A percentile compares a stretch with the other conserved stretches of the same genome.
Conservation (phyloP, 176 grass and related monocot genomes). For the Pharus latifolius region DNA sequence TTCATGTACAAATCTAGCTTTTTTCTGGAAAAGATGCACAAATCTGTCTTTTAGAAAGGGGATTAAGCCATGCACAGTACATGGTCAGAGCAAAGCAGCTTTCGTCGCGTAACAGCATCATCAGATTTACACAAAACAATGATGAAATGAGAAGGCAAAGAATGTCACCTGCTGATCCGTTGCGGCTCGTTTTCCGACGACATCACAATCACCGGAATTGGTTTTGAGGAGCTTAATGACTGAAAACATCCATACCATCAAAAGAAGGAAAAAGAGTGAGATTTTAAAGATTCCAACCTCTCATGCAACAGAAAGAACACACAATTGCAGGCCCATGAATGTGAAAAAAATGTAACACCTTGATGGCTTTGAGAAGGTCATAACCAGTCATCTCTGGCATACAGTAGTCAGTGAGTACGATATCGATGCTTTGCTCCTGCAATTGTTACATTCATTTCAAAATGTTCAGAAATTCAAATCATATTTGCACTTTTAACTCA, state of each 20-base stretch:
- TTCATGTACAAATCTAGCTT: conserved; percentile 12
- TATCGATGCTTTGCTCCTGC: conserved; percentile 64
- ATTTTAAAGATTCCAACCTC: not conserved
- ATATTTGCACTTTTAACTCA: not conserved
- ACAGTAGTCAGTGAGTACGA: conserved; percentile 89
- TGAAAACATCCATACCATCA: conserved; percentile 2
- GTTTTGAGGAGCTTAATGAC: conserved; percentile 46
- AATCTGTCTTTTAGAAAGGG: conserved; percentile 25
- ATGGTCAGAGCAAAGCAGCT: conserved; percentile 10
- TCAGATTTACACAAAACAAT: not conserved
- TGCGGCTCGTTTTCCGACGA: conserved; percentile 94
- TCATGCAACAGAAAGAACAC: not conserved
- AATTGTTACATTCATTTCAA: not conserved
- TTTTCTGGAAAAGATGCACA: conserved; percentile 11
- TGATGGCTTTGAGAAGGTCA: conserved; percentile 82
- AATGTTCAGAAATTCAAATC: not conserved
- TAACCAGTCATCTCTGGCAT: conserved; percentile 99
- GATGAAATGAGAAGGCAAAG: not conserved
- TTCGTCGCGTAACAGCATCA: conserved; percentile 5
- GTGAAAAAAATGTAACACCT: conserved; percentile 20
- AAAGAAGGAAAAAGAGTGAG: not conserved
- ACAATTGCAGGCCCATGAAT: not conserved
- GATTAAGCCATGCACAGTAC: not conserved
- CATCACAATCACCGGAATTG: conserved; percentile 87
- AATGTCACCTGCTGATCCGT: conserved; percentile 73